Evolutionary conservation across 805 yeast genomes (phyloP).

Genomic region (Ogataea glucozyma): DNA sequence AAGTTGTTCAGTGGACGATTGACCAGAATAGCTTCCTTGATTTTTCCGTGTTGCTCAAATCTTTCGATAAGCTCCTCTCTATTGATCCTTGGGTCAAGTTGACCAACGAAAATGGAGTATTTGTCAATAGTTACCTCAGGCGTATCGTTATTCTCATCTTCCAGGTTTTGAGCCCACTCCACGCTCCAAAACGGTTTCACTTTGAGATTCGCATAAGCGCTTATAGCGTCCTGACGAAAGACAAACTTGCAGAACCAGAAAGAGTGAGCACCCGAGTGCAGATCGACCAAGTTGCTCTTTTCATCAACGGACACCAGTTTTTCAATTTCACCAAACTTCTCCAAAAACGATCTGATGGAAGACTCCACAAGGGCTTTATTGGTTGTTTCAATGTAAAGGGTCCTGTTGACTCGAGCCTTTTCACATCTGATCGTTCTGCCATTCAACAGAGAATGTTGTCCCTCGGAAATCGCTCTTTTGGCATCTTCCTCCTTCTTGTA

Average conservation of each 20-base stretch:
- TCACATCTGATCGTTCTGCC: constrained; percentile 85
- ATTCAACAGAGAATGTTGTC: constrained; percentile 67
- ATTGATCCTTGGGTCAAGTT: constrained; percentile 55
- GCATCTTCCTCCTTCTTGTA: constrained; percentile 73
- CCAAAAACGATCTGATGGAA: constrained; percentile 42
- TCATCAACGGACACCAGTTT: constrained; percentile 48
- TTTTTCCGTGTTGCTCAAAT: constrained; percentile 67
- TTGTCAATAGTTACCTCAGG: constrained; percentile 59
- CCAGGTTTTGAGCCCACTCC: constrained; percentile 88
- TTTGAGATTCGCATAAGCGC: constrained; percentile 73
- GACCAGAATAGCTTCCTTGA: constrained; percentile 56
- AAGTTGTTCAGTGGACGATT: constrained; percentile 54
- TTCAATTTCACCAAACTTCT: constrained; percentile 75
- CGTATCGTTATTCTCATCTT: constrained; percentile 40
- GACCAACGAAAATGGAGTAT: constrained; percentile 78
- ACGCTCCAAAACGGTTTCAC: constrained; percentile 56
- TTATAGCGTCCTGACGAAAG: constrained; percentile 83
- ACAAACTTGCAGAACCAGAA: constrained; percentile 77
- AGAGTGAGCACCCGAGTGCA: constrained; percentile 21
- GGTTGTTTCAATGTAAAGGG: constrained; percentile 58
- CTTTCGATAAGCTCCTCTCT: constrained; percentile 56
- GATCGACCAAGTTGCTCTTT: constrained; percentile 31
- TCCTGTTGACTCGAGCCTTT: constrained; percentile 87
- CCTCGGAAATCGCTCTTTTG: constrained; percentile 60
- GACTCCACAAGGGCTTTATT: constrained; percentile 24